Base-by-base conservation (phyloP, 768 basidiomycete genomes). In the Boletellus ananiceps region DNA sequence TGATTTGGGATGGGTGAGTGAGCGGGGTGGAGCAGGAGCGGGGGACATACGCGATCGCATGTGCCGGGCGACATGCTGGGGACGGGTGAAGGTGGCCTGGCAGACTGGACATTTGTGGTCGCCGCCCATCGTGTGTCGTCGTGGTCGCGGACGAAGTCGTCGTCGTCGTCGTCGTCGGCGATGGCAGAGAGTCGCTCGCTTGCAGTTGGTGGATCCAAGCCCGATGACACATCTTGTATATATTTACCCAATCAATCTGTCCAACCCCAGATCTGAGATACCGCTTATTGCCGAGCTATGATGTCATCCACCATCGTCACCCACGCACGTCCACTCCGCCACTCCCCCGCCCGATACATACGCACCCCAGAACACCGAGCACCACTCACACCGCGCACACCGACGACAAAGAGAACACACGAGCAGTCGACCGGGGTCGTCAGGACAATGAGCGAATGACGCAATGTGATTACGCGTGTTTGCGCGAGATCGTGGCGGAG, bases 61-160 rank as follows among this genome's bases (percentile, higher is more conserved):
- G 69, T 91, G 90, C 43, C 89, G 73, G 0, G 88, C 87, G 40
- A 93, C 90, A 80, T 93, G 89, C 61, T 92, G 89, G 25, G 89
- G 89, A 45, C 89, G 78, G 19, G 90, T 93, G 57, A 93, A 93
- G 0, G 88, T 90, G 0, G 90, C 86, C 55, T 86, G 80, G 66
- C 89, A 93, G 12, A 92, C 88, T 15, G 89, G 83, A 65, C 90
- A 92, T 67, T 85, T 86, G 77, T 88, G 86, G 70, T 88, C 86
- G 33, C 86, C 86, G 52, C 78, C 87, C 86, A 88, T 88, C 25
- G 48, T 58, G 19, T 19, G 19, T 19, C 2, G 19, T 19, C 19
- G 19, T 19, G 19, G 19, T 19, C 19, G 19, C 19, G 19, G 19
- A 19, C 3, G 19, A 19, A 19, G 19, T 47, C 14, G 38, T 31